Conservation (phyloP, 148 eudicot genomes). For the Linanthus parryae region DNA sequence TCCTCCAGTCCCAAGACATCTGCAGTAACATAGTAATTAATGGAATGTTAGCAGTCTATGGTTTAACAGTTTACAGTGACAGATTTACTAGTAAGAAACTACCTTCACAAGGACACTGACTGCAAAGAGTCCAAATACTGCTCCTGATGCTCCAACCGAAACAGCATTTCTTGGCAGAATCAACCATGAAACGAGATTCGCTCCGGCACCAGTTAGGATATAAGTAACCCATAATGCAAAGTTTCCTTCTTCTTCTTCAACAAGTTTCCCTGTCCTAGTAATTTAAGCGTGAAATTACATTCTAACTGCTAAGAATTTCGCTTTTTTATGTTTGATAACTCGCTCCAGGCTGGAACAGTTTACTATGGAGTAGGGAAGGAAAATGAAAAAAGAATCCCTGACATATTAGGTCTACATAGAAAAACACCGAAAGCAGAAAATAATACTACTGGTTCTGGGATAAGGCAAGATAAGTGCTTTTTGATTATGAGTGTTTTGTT, state of each 20-base stretch:
- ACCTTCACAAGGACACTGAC: slow-evolving; percentile 95
- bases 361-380: no score
- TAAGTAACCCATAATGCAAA: slow-evolving; percentile 92
- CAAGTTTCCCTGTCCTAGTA: slow-evolving; percentile 72
- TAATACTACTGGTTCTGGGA: no score
- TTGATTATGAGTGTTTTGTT: no score
- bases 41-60: not conserved
- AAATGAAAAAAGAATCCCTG: no score
- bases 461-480: no score
- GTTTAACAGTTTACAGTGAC: not conserved
- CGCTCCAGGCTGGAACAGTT: no score
- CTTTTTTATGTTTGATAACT: no score
- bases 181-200: slow-evolving; percentile 94
- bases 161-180: slow-evolving; percentile 89
- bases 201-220: slow-evolving; percentile 91
- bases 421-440: no score
- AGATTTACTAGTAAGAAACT: slow-evolving; percentile 5
- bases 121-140: slow-evolving; percentile 97
- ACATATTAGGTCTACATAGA: no score
- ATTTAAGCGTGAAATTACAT: not conserved
- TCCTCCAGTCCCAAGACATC: slow-evolving; percentile 99
- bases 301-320: not conserved
- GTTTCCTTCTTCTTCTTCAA: slow-evolving; percentile 96
- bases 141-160: slow-evolving; percentile 97
- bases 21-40: slow-evolving; percentile 24